Percentiles rank a stretch among this genome's conserved stretches.
Evolutionary conservation across 1,139 yeast species (phyloP).

Genomic region (Geotrichum carabidarum): DNA sequence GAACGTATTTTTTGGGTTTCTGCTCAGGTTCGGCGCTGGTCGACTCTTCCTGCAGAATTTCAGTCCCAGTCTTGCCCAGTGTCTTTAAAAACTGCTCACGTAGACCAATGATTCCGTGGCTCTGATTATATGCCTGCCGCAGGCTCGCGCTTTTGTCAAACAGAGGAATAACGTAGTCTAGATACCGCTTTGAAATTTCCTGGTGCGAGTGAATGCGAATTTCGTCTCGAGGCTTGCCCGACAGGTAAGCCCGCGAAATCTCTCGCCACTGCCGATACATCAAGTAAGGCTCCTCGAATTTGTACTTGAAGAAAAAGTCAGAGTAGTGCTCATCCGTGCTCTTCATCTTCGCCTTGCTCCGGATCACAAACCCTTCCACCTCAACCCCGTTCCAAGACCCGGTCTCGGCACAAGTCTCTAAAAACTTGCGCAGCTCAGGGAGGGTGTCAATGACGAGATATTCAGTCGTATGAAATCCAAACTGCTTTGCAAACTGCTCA

Average conservation of each 20-base stretch:
- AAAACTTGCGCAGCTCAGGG: constrained; percentile 45
- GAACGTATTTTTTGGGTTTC: constrained; percentile 46
- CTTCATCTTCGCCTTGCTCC: constrained; percentile 44
- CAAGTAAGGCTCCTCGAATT: constrained; percentile 91
- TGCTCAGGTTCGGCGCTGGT: constrained; percentile 1
- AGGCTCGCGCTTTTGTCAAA: constrained; percentile 43
- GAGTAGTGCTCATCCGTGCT: constrained; percentile 18
- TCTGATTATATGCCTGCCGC: constrained; percentile 46
- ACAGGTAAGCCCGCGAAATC: constrained; percentile 61
- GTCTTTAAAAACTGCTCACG: constrained; percentile 55
- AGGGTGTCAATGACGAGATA: constrained; percentile 43
- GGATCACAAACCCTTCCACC: constrained; percentile 88
- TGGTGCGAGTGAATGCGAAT: constrained; percentile 51
- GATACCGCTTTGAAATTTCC: constrained; percentile 58
- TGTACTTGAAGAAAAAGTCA: constrained; percentile 82
- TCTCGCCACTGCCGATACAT: constrained; percentile 90
- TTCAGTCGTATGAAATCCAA: constrained; percentile 64
- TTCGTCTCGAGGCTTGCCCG: constrained; percentile 42
- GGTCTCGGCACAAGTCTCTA: constrained; percentile 54
- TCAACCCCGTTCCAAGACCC: constrained; percentile 72
- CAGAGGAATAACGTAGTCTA: constrained; percentile 58
- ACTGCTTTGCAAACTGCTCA: constrained; percentile 53
- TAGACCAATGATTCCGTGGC: constrained; percentile 70
- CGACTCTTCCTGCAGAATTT: constrained; percentile 33
- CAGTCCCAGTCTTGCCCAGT: constrained; percentile 46